These are phyloP conservation scores for Effrenium voratum DNA, from an alignment of 73 alveolate species.

Conservation along the genomic window DNA sequence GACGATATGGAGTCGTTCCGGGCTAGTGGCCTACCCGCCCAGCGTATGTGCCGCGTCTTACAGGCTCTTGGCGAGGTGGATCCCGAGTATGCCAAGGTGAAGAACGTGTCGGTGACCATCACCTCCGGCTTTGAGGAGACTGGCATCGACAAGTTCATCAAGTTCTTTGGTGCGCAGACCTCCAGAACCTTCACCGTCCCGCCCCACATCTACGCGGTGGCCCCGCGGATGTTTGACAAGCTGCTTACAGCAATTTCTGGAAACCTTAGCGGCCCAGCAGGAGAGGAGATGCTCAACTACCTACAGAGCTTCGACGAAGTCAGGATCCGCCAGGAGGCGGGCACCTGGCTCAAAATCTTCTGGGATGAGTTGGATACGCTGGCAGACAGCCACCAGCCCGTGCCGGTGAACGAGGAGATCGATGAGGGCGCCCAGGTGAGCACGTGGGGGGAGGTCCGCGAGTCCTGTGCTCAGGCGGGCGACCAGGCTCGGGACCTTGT, in stretches of 20 bases:
- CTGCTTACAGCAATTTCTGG: too few species aligned
- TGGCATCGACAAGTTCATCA: neutral
- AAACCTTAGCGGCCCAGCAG: neutral
- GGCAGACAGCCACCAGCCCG: neutral
- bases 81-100: neutral
- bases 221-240: neutral
- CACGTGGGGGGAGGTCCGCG: neutral
- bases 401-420: neutral
- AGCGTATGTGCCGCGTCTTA: neutral
- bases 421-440: neutral
- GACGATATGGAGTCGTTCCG: neutral
- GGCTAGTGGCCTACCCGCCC: neutral
- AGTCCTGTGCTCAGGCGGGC: neutral
- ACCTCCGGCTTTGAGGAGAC: neutral
- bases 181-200: neutral
- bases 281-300: neutral
- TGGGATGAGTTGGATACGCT: neutral
- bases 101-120: neutral
- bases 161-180: neutral
- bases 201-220: conserved; percentile 14
- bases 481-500: neutral
- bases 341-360: neutral
- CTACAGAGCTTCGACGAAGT: neutral
- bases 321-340: neutral
- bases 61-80: neutral